phyloP scores from a whole-genome alignment of 169 alveolate genomes.

The Cytauxzoon felis region DNA sequence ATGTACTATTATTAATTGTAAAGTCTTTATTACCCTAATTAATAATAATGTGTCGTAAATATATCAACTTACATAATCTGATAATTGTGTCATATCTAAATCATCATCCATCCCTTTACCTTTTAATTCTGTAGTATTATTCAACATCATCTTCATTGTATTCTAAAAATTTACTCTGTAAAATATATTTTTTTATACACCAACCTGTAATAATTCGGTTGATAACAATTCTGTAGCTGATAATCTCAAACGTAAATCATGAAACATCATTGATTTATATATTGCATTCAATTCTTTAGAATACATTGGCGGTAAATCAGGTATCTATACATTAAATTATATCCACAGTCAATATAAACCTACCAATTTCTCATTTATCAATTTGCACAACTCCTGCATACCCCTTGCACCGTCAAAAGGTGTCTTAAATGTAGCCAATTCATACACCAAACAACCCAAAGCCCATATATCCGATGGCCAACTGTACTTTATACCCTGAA shows the following conservation, averaged over 20 bases:
- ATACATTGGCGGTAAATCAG: slow-evolving; percentile 67
- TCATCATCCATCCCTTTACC: too few species aligned
- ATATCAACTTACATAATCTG: too few species aligned
- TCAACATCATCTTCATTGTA: too few species aligned
- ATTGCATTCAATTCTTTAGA: slow-evolving; percentile 68
- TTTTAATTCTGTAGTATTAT: too few species aligned
- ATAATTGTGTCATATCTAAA: too few species aligned
- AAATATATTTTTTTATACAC: background rate
- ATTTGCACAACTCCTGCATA: slow-evolving; percentile 71
- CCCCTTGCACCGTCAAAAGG: slow-evolving; percentile 83
- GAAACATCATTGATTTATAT: slow-evolving; percentile 70
- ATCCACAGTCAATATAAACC: background rate
- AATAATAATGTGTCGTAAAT: too few species aligned
- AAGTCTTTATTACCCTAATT: too few species aligned
- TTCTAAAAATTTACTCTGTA: too few species aligned
- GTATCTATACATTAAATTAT: slow-evolving; percentile 43
- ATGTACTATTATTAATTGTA: too few species aligned
- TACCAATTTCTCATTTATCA: slow-evolving; percentile 75
- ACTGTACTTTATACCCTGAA: slow-evolving; percentile 92
- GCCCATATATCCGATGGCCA: slow-evolving; percentile 99
- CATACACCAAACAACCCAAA: slow-evolving; percentile 88
- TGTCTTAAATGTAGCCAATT: slow-evolving; percentile 74
- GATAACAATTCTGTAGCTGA: slow-evolving; percentile 56
- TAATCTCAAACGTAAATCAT: slow-evolving; percentile 37
- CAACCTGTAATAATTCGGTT: slow-evolving; percentile 57